These are phyloP conservation scores for Alternaria triticimaculans DNA, from an alignment of 2,329 filamentous ascomycete genomes.

Conservation along the genomic window DNA sequence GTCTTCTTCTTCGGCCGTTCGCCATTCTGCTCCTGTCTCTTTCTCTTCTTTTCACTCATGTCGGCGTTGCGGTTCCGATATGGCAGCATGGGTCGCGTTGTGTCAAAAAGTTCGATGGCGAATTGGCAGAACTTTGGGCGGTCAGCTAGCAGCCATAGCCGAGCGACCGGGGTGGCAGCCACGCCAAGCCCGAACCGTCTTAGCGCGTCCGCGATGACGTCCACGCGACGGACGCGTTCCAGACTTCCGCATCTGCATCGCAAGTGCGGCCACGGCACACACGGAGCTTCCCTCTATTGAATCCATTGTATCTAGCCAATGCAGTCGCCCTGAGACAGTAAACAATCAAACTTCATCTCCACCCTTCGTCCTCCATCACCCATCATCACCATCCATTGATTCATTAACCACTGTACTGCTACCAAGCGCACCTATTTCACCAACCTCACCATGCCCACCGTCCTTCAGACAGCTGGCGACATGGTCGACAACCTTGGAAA, in stretches of 20 bases:
- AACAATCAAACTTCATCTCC: not conserved
- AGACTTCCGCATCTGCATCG: not conserved
- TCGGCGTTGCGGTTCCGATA: constrained; percentile 18
- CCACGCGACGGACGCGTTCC: constrained; percentile 21
- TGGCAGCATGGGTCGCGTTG: constrained; percentile 13
- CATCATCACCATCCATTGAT: not conserved
- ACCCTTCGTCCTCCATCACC: not conserved
- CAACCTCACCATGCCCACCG: constrained; percentile 21
- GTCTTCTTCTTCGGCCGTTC: constrained; percentile 54
- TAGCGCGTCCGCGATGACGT: constrained; percentile 18
- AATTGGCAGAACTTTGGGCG: constrained; percentile 30
- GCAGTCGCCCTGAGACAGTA: not conserved
- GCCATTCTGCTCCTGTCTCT: constrained; percentile 40
- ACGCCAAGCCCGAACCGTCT: not conserved
- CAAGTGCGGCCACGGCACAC: constrained; percentile 2
- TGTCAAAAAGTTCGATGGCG: constrained; percentile 35
- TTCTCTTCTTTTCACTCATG: constrained; percentile 50
- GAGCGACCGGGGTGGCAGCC: not conserved
- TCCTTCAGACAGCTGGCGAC: constrained; percentile 34
- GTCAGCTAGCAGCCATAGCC: constrained; percentile 14
- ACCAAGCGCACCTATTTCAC: not conserved
- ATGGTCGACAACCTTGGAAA: constrained; percentile 30
- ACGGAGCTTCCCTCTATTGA: not conserved
- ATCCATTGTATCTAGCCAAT: not conserved
- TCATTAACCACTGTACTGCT: not conserved